Evolutionary conservation across 192 early-diverging fungal genomes (phyloP).

Genomic region (Podila clonocystis): DNA sequence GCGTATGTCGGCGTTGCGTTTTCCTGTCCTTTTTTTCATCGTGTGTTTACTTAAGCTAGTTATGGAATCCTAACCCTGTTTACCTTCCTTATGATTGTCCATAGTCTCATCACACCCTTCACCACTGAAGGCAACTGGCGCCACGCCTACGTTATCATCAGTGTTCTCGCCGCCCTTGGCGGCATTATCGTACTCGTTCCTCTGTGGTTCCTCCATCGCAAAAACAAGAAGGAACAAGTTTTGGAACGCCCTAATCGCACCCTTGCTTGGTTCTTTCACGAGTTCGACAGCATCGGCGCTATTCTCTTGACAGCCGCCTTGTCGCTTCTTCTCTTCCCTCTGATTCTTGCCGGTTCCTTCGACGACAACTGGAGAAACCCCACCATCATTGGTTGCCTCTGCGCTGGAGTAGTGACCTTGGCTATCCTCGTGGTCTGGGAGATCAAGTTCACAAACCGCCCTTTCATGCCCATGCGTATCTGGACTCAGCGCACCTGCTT

Average conservation of each 20-base stretch:
- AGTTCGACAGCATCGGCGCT: constrained; percentile 15
- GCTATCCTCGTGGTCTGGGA: constrained; percentile 2
- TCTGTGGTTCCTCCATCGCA: constrained; percentile 13
- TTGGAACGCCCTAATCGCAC: background rate
- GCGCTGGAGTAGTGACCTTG: background rate
- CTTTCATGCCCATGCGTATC: constrained; percentile 16
- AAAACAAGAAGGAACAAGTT: background rate
- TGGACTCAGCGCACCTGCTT: constrained; percentile 16
- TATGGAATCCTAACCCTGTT: no score
- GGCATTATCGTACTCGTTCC: constrained; percentile 1
- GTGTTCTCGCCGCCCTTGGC: background rate
- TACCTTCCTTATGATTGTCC: no score
- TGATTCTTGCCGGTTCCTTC: constrained; percentile 7
- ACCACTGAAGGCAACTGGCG: background rate
- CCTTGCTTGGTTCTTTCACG: constrained; percentile 1
- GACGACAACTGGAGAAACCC: constrained; percentile 14
- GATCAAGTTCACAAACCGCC: constrained; percentile 4
- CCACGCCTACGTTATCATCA: background rate
- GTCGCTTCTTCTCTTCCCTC: constrained; percentile 4
- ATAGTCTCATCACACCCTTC: background rate
- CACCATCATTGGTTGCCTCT: constrained; percentile 8
- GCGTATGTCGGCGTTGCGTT: no score
- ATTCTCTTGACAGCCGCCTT: constrained; percentile 9
- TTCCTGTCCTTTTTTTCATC: no score
- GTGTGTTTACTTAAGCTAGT: no score